These are phyloP conservation scores for Blastobotrys serpentis DNA, from an alignment of 1,139 yeast species.

Conservation along the genomic window DNA sequence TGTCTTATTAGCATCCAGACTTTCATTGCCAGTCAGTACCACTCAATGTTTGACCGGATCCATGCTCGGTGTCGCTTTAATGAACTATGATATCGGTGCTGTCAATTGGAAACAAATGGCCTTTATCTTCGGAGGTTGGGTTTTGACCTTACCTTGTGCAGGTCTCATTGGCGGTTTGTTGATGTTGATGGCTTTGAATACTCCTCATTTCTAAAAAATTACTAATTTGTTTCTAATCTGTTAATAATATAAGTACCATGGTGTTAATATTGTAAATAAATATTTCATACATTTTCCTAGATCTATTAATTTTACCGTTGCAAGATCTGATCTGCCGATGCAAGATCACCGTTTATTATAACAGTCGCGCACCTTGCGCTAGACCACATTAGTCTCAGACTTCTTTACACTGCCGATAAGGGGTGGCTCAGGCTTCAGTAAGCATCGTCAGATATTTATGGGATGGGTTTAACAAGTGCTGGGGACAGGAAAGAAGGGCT, in stretches of 20 bases:
- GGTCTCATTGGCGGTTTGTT: slow-evolving; percentile 69
- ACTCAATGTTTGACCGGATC: slow-evolving; percentile 84
- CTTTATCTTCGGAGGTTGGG: slow-evolving; percentile 74
- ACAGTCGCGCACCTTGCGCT: no score
- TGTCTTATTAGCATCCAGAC: slow-evolving; percentile 71
- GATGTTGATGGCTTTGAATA: slow-evolving; percentile 63
- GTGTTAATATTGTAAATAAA: no score
- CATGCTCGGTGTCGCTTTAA: slow-evolving; percentile 70
- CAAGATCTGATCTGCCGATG: neutral
- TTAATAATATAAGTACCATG: no score
- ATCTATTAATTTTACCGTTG: no score
- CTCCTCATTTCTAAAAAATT: slow-evolving; percentile 44
- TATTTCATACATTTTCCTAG: no score
- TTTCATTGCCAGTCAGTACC: slow-evolving; percentile 70
- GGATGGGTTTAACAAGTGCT: neutral
- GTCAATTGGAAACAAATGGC: slow-evolving; percentile 78
- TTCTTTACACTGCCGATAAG: no score
- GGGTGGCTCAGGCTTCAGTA: neutral
- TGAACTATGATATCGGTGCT: slow-evolving; percentile 61
- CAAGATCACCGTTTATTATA: no score
- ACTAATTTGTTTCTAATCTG: neutral
- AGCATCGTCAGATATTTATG: neutral
- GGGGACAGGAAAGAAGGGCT: slow-evolving; percentile 11
- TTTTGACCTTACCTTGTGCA: slow-evolving; percentile 70
- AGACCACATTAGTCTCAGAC: no score